Conservation (phyloP, 2,329 filamentous ascomycete genomes). For the Microsporum audouinii region DNA sequence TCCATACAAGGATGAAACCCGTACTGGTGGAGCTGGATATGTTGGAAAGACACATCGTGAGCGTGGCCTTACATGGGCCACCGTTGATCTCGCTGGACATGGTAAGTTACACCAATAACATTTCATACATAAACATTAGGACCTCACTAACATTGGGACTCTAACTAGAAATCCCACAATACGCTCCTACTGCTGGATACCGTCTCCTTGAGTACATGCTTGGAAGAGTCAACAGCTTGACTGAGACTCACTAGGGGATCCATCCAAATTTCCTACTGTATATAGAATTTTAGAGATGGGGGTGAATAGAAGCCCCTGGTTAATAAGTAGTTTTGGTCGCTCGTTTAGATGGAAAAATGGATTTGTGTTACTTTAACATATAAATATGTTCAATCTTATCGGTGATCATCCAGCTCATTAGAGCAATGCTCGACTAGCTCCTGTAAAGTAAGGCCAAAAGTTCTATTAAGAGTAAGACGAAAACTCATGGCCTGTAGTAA, state of each 20-base stretch:
- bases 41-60: conserved; percentile 62
- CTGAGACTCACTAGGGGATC: neutral
- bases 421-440: too few species aligned
- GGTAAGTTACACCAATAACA: neutral
- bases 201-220: conserved; percentile 61
- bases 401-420: too few species aligned
- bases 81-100: conserved; percentile 54
- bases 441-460: too few species aligned
- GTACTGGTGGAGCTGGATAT: conserved; percentile 49
- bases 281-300: neutral
- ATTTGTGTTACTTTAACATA: neutral
- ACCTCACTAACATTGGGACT: neutral
- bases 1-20: conserved; percentile 43
- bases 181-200: conserved; percentile 38
- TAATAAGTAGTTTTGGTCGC: neutral
- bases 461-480: neutral
- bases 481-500: neutral
- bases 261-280: neutral
- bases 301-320: neutral
- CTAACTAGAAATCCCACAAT: conserved; percentile 30
- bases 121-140: too few species aligned
- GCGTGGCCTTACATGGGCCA: conserved; percentile 60
- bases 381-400: too few species aligned
- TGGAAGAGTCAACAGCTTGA: conserved; percentile 43
- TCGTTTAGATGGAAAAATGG: neutral